Evolutionary conservation across 306 rosid genomes (phyloP), one percentile per base, ranked within the genome.

Genomic region (Macrotyloma uniflorum): DNA sequence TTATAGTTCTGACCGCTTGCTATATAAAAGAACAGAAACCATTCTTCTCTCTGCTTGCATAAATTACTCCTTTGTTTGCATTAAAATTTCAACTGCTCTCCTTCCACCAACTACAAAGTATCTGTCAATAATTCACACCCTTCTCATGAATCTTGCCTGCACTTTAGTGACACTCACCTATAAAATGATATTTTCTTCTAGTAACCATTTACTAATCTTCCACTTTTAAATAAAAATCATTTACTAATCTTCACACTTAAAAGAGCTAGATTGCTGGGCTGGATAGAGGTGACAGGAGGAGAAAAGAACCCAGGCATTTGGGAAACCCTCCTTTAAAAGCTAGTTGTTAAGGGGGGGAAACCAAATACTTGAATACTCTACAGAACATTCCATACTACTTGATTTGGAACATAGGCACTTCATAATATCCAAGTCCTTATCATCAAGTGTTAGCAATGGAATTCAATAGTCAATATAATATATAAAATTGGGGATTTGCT

Each of bases 121-220:
- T 72, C 23, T 45, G 77, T 28, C 70, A 22, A 45, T 57, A 32
- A 32, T 57, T 8, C 15, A 8, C 20, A 42, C 51, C 77, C 23
- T 72, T 38, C 54, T 55, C 54, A 9, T 3, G 19, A 71, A 33
- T 71, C 5, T 45, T 68, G 26, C 57, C 9, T 68, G 40, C 57
- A 26, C 42, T 68, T 24, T 15, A 43, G 55, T 23, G 54, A 22
- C 20, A 50, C 8, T 26, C 3, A 70, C 75, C 75, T 10, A 32
- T 32, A 12, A 50, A 49, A 49, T 70, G 75, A 18, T 49, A 70
- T 8, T 49, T 49, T 43, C 62, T 69, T 69, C n/a, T 10, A 30
- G 11, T 49, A 40, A 32, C 50, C 46, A 50, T 70, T 47, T 32
- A 49, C 47, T 50, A 70, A 32, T 70, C 46, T 50, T 50, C 42